Base-by-base conservation (phyloP, 768 basidiomycete species). In the Tephrocybe sp. region DNA sequence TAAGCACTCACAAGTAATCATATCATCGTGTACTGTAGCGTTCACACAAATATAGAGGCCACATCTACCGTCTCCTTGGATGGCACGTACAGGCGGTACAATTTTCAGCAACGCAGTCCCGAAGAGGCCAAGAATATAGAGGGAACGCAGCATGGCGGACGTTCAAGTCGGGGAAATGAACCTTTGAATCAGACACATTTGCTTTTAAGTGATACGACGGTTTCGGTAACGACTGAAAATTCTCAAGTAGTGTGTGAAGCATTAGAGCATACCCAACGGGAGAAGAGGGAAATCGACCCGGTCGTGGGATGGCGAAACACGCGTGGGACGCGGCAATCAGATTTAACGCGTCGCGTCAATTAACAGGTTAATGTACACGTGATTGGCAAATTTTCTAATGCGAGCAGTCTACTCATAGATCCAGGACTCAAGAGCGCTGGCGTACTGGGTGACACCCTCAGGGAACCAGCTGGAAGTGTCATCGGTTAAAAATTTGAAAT, bases 381-480 rank as follows among this genome's bases (percentile, higher is more conserved):
- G 46, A 56, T 50, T 54, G 52, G 39, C 41, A 45, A 46, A 50
- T 51, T 59, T 55, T 46, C 53, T 55, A 43, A 49, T 52, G 29
- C 30, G 36, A 38, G 44, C 36, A 47, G 45, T 70, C 73, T 78
- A 86, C 80, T 94, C 92, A 67, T 85, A 91, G 68, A 94, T 75
- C 88, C 89, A 88, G 55, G 72, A 60, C 61, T 80, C 81, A 62
- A 81, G 68, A 55, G 78, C 76, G 67, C 76, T 77, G 51, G 72
- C 71, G 72, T 88, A 92, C 71, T 91, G 84, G 52, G 80, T 67
- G 48, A 82, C 68, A 48, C 90, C 89, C 66, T 93, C 91, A 27
- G 91, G 86, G 90, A 94, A 94, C 92, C 92, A 94, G 61, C 90
- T 92, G 54, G 23, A 47, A 11, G 46, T 36, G 13, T 13, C 3